Base-by-base conservation (phyloP, 176 grass and related monocot genomes). In the Bonia amplexicaulis region DNA sequence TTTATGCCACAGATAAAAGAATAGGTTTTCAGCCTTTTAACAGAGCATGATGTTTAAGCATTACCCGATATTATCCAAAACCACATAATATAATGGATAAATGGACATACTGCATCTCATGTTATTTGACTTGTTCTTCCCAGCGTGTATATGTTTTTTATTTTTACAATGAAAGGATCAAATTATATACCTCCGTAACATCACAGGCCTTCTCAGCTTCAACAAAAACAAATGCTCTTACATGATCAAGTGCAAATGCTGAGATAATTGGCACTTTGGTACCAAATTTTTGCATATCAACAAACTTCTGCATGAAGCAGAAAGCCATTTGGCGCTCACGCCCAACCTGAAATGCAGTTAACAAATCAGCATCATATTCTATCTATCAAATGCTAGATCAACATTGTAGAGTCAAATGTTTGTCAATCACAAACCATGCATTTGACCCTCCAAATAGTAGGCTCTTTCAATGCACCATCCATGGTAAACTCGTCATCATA, bases 231-330 rank as follows among this genome's bases (percentile, higher is more conserved):
- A 89, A 92, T 66, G 93, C 96, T 81, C 94, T 96, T n/a, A 94
- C 86, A 89, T 99, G 96, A 77, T 99, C 96, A 22, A 96, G 85
- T 41, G 93, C 78, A 89, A 99, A 96, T 78, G 88, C 90, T 82
- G 96, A 96, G 73, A 91, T 76, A 90, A 95, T 94, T 71, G 92
- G 90, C 25, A 99, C 71, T 89, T 88, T 96, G 9, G 79, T 92
- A 86, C 93, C 93, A 27, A 90, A 86, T n/a, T 82, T 89, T 41
- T 88, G 19, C 66, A 96, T 75, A 29, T 99, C 90, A 84, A 95
- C 81, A 84, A 87, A 99, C 66, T 99, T 99, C 51, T 99, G 93
- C 93, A 99, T 99, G 80, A 99, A 89, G 78, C 96, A 96, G 72
- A 99, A 99, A 63, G 74, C 89, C 83, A 99, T 85, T 83, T 99